Base-by-base conservation (phyloP, 805 yeast genomes). In the Candida sakaeoensis region DNA sequence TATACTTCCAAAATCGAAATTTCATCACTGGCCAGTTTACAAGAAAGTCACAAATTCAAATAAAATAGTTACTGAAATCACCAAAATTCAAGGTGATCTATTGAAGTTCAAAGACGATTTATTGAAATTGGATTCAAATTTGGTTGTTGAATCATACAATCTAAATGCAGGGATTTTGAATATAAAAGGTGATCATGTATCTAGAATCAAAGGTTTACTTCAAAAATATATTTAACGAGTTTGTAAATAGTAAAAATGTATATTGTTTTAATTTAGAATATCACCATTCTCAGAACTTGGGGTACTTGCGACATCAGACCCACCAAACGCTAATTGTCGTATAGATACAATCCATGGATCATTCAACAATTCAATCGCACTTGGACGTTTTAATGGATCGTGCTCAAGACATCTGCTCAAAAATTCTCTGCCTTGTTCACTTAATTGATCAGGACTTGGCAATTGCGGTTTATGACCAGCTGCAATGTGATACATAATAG, bases 401-500 rank as follows among this genome's bases (percentile, higher is more conserved):
- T 83, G 85, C 44, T 84, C 85, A 47, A 93, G 69, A 58, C 96
- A 86, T 47, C 81, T 74, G 10, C 77, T 68, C 48, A 93, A 62
- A 58, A 93, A 90, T 16, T 69, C 68, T 37, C 70, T 73, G 13
- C 99, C 98, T 10, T 70, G 77, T 12, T 71, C 74, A 49, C 93
- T 81, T 39, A 93, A 67, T 60, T 88, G 96, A 44, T 84, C 93
- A 1, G 72, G 62, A 0, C 79, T 59, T 4, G 99, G 99, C 39
- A 91, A 68, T 51, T 78, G 88, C 0, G 99, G 99, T 43, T 79
- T 72, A 56, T 87, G 93, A 1, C 96, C 96, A 2, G 95, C 95
- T 0, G 97, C 98, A 54, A 93, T 93, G 58, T 88, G 96, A 55
- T 90, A 93, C 98, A 93, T 91, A 37, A 93, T 86, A 2, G 98